Base-by-base conservation (phyloP, 2,329 filamentous ascomycete species). In the Nectriaceae sp. region DNA sequence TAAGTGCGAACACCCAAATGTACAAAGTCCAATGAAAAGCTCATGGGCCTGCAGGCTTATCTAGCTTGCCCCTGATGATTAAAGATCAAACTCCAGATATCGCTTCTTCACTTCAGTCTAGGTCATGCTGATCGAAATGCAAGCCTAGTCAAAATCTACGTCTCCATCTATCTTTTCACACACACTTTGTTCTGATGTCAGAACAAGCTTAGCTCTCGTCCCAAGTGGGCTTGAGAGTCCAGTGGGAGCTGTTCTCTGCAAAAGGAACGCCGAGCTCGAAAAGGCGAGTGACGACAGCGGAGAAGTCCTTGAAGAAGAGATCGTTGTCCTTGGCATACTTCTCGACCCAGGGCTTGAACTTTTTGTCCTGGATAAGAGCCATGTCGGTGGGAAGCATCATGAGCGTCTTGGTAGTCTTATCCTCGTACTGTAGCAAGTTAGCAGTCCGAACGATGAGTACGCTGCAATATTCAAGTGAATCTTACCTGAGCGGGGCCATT, bases 381-480 rank as follows among this genome's bases (percentile, higher is more conserved):
- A 95, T 85, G 67, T 99, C 93, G 57, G 90, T 88, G 44, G 94
- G 94, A 71, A 99, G 78, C 93, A 99, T 97, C 94, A 99, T 97
- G 63, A 97, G 76, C 36, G 80, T 80, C 82, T 96, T 92, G 65
- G 87, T 90, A 66, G 78, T 83, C 76, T 89, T 88, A 75, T 97
- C 92, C 75, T 96, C 86, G 69, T 87, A 93, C 81, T 95, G 49
- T 11, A 11, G 2, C 21, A 4, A 15, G 54, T 61, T 40, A 56
- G 53, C 26, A 50, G 21, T 33, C 19, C 3, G 29, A 44, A 35
- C 13, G 21, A 5, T 4, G 8, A 39, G 21, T 19, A 16, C 16
- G 43, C n/a, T 13, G 11, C 19, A 29, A 31, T 6, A 22, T 38
- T 2, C n/a, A 11, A 31, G 26, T 31, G 13, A 26, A 16, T 24